Base-by-base conservation (phyloP, 2,329 filamentous ascomycete genomes). In the Clonostachys chloroleuca region DNA sequence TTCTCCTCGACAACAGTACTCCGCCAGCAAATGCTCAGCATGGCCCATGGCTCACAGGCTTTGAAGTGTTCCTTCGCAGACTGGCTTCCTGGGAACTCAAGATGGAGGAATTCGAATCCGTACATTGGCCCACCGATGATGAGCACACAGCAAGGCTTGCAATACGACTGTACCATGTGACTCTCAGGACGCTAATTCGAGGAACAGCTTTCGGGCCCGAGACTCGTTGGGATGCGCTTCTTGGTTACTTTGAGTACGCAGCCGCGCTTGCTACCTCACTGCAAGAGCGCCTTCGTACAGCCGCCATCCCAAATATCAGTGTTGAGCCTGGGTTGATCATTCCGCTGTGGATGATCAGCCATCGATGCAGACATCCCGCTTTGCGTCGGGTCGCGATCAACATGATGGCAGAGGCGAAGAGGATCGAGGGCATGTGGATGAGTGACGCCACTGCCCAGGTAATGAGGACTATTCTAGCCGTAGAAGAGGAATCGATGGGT, bases 391-490 rank as follows among this genome's bases (percentile, higher is more conserved):
- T 56, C 5, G 57, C 56, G 2, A 43, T 65, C 7, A 37, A 44
- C 5, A 50, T 65, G 4, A 42, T 66, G 7, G 40, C 47, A n/a
- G 48, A 45, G 18, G 44, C 57, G 16, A 61, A 59, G 14, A 46
- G 63, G 16, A 61, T 62, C 13, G 63, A 65, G 35, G 63, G 62
- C 3, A 54, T 59, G 48, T 66, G 62, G 63, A 54, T 56, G 47
- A 65, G 63, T 40, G 53, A 54, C 16, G 58, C 55, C 3, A 52
- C 58, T 3, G 59, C 60, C 8, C 52, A 49, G 5, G 63, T 61
- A 2, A 37, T 45, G 44, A 18, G 17, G 13, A 20, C 36, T 12
- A 24, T 45, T 12, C 34, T 45, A 12, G 34, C 44, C 18, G 30
- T 40, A 12, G 44, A 40, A 37, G 44, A 45, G 30, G 44, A 45